These are phyloP conservation scores for Acacia melanoxylon DNA, from an alignment of 306 rosid species.

Conservation along the genomic window DNA sequence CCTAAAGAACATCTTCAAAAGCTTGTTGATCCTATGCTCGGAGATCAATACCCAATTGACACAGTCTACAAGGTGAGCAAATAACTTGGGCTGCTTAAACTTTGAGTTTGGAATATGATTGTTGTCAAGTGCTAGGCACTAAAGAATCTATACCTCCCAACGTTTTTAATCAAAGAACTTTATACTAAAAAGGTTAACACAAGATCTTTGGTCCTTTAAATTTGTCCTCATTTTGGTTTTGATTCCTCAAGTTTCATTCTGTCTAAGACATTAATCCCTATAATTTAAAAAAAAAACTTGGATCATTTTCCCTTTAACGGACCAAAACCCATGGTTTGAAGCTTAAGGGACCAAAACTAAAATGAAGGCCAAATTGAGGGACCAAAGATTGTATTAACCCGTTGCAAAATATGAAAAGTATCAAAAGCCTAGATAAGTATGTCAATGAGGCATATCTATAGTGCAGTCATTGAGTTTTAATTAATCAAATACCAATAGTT, in stretches of 20 bases:
- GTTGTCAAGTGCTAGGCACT: not conserved
- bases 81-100: not conserved
- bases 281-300: too few relatives aligned
- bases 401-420: not conserved
- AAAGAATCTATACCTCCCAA: not conserved
- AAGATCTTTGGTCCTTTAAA: too few relatives aligned
- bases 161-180: not conserved
- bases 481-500: not conserved
- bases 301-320: too few relatives aligned
- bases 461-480: not conserved
- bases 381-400: too few relatives aligned
- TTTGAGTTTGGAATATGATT: not conserved
- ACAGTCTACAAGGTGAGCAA: slow-evolving; percentile 56
- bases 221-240: too few relatives aligned
- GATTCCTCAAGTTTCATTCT: too few relatives aligned
- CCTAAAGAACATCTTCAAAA: slow-evolving; percentile 45
- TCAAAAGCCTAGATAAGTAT: not conserved
- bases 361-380: too few relatives aligned
- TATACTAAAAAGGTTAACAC: not conserved
- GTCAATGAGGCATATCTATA: not conserved
- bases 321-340: too few relatives aligned
- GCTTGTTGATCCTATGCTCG: slow-evolving; percentile 51
- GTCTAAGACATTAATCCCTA: too few relatives aligned
- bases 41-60: slow-evolving; percentile 28
- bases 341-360: too few relatives aligned